phyloP scores from a whole-genome alignment of 176 grass and related monocot species.

The Alopecurus myosuroides region DNA sequence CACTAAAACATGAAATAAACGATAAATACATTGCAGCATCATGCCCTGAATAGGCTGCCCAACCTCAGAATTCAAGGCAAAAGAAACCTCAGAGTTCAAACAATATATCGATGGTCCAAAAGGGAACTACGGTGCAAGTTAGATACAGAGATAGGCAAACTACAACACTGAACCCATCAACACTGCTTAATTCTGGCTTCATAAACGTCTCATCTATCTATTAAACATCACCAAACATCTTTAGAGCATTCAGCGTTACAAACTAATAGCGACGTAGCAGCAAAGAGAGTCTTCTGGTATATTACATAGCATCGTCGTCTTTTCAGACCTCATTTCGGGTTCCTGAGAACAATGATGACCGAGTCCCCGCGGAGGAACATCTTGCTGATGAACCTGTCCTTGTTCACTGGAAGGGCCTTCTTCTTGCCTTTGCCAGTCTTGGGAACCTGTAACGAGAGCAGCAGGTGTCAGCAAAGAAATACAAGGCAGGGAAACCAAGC shows the following conservation, averaged over 20 bases:
- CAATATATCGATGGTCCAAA: neutral
- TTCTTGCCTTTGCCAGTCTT: conserved; percentile 99
- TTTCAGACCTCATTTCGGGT: conserved; percentile 54
- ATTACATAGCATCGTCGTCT: neutral
- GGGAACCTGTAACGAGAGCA: conserved; percentile 42
- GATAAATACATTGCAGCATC: neutral
- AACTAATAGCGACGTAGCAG: conserved; percentile 16
- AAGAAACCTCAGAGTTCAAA: neutral
- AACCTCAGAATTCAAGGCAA: neutral
- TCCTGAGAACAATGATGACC: conserved; percentile 86
- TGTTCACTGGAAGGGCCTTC: conserved; percentile 93
- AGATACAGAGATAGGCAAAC: conserved; percentile 8
- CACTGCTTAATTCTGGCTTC: neutral
- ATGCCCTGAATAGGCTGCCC: neutral
- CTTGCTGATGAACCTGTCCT: conserved; percentile 95
- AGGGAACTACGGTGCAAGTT: neutral
- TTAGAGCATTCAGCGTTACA: neutral
- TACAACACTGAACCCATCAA: conserved; percentile 16
- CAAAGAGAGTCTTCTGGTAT: neutral
- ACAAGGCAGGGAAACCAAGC: neutral
- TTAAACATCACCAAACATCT: neutral
- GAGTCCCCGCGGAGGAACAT: conserved; percentile 96
- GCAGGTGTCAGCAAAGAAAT: neutral
- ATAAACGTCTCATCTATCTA: neutral
- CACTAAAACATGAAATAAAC: neutral